phyloP scores from a whole-genome alignment of 148 eudicot genomes.

The Bassia scoparia region DNA sequence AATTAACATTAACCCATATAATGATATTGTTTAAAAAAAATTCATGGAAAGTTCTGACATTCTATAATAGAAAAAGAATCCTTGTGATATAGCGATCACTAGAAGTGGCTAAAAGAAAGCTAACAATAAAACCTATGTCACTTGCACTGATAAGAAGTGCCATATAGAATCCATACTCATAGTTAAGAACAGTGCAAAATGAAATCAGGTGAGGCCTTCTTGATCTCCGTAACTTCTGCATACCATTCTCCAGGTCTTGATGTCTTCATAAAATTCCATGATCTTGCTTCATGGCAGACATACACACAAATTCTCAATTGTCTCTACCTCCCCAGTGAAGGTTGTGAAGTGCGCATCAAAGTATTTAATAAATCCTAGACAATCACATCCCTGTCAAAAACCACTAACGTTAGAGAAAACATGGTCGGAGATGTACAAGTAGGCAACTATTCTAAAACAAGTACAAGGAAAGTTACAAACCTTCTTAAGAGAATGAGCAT shows the following conservation, averaged over 20 bases:
- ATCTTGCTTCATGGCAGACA: slow-evolving; percentile 96
- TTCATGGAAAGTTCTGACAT: background rate
- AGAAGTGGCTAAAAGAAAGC: background rate
- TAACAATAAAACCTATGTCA: slow-evolving; percentile 15
- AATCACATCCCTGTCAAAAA: slow-evolving; percentile 81
- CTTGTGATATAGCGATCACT: background rate
- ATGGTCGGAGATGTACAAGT: background rate
- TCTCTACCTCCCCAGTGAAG: slow-evolving; percentile 90
- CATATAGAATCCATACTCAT: slow-evolving; percentile 95
- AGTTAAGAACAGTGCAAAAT: slow-evolving; percentile 92
- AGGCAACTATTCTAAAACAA: background rate
- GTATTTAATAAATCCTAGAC: slow-evolving; percentile 80
- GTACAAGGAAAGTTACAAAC: slow-evolving; percentile 27
- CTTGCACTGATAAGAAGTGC: slow-evolving; percentile 98
- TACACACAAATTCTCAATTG: slow-evolving; percentile 89
- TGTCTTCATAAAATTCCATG: slow-evolving; percentile 97
- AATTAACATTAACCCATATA: too few species aligned
- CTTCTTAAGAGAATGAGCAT: slow-evolving; percentile 97
- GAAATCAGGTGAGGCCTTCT: slow-evolving; percentile 88
- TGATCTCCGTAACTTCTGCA: slow-evolving; percentile 94
- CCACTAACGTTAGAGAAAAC: background rate
- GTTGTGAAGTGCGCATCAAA: slow-evolving; percentile 92
- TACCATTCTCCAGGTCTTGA: slow-evolving; percentile 97
- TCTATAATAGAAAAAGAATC: background rate
- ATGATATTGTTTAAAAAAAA: too few species aligned